These are phyloP conservation scores for Colletotrichum scovillei DNA, from an alignment of 2,329 filamentous ascomycete species.

Conservation along the genomic window DNA sequence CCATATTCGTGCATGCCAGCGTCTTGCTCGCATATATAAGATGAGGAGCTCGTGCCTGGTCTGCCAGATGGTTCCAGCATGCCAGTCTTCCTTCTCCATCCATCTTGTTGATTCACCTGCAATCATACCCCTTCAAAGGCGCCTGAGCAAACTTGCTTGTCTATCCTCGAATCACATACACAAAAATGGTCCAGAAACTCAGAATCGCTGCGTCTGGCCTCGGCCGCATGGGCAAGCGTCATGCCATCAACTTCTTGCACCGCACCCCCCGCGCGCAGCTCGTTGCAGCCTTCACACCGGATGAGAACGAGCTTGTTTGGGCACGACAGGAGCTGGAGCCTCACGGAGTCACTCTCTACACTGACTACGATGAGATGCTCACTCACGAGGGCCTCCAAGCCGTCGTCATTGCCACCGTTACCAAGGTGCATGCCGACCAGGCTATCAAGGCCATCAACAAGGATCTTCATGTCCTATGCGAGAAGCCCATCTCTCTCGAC, in stretches of 20 bases:
- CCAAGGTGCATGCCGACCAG: conserved; percentile 67
- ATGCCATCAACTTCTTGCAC: conserved; percentile 60
- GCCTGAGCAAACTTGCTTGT: too few species aligned
- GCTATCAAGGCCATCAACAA: conserved; percentile 66
- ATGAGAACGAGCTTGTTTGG: conserved; percentile 56
- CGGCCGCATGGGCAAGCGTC: conserved; percentile 63
- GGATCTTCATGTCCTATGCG: conserved; percentile 67
- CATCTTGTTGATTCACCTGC: neutral
- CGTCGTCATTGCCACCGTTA: conserved; percentile 54
- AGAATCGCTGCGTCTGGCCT: conserved; percentile 60
- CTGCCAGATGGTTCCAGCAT: too few species aligned
- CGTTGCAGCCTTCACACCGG: conserved; percentile 61
- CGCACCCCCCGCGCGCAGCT: conserved; percentile 58
- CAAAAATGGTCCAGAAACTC: conserved; percentile 42
- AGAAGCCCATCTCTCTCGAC: conserved; percentile 69
- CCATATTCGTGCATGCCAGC: conserved; percentile 6
- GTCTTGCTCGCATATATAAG: neutral
- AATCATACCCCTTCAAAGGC: neutral
- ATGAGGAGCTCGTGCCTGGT: neutral
- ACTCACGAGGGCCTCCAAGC: conserved; percentile 50
- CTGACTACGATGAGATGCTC: conserved; percentile 60
- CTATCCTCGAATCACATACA: neutral
- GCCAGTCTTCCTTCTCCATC: neutral
- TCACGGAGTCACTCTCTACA: conserved; percentile 55
- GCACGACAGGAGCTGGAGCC: conserved; percentile 54